Evolutionary conservation across 2,329 filamentous ascomycete species (phyloP).

Genomic region (Coniochaeta sp.): DNA sequence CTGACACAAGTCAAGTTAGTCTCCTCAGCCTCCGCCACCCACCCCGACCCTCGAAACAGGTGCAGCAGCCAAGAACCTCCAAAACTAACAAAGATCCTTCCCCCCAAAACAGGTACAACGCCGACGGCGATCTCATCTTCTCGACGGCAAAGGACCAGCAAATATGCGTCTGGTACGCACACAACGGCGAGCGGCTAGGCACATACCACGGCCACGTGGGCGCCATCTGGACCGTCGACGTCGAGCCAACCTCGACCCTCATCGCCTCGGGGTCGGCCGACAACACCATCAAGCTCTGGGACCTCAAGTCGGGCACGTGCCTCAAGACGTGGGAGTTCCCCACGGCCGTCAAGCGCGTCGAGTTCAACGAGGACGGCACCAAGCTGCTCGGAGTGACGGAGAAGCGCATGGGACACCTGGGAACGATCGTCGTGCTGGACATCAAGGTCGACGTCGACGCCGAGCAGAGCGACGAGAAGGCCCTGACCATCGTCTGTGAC

Average conservation of each 20-base stretch:
- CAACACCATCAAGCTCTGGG: slow-evolving; percentile 97
- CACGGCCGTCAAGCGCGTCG: slow-evolving; percentile 94
- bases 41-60: not conserved
- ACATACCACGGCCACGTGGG: slow-evolving; percentile 96
- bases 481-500: slow-evolving; percentile 83
- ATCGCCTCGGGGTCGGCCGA: slow-evolving; percentile 94
- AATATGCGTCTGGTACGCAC: slow-evolving; percentile 93
- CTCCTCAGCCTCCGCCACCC: not conserved
- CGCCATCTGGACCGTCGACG: slow-evolving; percentile 97
- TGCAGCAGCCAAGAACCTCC: not conserved
- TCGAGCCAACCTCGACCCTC: slow-evolving; percentile 85
- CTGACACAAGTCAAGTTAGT: slow-evolving; percentile 85
- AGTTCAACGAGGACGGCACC: slow-evolving; percentile 91
- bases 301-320: slow-evolving; percentile 84
- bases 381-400: slow-evolving; percentile 91
- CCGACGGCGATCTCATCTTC: slow-evolving; percentile 95
- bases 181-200: slow-evolving; percentile 95
- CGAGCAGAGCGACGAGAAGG: slow-evolving; percentile 77
- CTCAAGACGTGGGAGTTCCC: slow-evolving; percentile 98
- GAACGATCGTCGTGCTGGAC: slow-evolving; percentile 88
- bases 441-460: slow-evolving; percentile 77
- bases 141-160: slow-evolving; percentile 94
- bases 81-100: not conserved
- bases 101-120: slow-evolving; percentile 72
- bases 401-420: slow-evolving; percentile 95